Base-by-base conservation (phyloP, 2,329 filamentous ascomycete species). In the Paraconiothyrium brasiliense region DNA sequence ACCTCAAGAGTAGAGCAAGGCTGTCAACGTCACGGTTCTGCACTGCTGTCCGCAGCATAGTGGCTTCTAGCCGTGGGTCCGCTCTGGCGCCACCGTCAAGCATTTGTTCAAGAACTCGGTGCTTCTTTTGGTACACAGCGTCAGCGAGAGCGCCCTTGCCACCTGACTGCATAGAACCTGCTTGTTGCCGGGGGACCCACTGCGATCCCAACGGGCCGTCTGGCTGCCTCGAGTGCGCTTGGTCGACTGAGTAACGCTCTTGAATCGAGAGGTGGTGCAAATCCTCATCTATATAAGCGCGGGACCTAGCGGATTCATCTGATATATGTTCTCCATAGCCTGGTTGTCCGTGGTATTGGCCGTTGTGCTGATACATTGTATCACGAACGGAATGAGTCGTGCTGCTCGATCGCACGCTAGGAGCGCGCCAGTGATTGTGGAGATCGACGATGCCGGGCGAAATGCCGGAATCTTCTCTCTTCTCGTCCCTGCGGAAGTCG, bases 61-160 rank as follows among this genome's bases (percentile, higher is more conserved):
- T 62, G n/a, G 73, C 69, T 61, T 77, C 75, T 50, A 72, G 65
- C 7, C 64, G 64, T 9, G 68, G 60, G 54, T 77, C 74, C 30
- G 71, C 68, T 57, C 65, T 71, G 9, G 72, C 69, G 11, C 75
- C 75, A n/a, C 72, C 66, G 14, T 77, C 73, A 8, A 77, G 66
- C 13, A 77, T 61, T 50, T 77, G 73, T 55, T 75, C 72, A 13
- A 77, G 67, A 13, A 86, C 86, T 11, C 88, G 87, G 63, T 91
- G 90, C 76, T 90, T 89, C 66, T 89, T 81, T 4, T 91, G 82
- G 54, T 84, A 84, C 0, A 87, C 86, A 3, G 84, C 87, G 24
- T 86, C 85, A 82, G 83, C 16, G 76, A 83, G 55, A 80, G 76
- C 77, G 30, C 69, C 68, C 60, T 77, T 79, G 9, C 78, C 75